phyloP scores from a whole-genome alignment of 2,329 filamentous ascomycete genomes.

The Epichloe gansuensis region DNA sequence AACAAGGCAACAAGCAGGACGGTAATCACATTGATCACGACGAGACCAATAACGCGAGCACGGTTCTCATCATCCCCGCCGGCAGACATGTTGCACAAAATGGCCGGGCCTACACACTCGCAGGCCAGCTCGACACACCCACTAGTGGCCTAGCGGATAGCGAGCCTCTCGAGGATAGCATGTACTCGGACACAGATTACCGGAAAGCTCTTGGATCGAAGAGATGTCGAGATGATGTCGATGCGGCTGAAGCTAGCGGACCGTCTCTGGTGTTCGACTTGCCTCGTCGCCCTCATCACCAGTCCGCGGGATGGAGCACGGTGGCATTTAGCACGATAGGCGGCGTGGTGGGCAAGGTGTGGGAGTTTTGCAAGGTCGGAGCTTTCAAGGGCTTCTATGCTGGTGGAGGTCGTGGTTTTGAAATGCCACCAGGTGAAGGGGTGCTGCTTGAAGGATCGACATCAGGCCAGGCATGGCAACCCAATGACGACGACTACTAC shows the following conservation, averaged over 20 bases:
- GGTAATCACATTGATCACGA: neutral
- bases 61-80: slow-evolving; percentile 4
- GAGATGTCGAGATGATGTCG: slow-evolving; percentile 23
- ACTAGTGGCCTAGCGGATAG: slow-evolving; percentile 18
- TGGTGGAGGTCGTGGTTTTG: slow-evolving; percentile 64
- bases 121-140: slow-evolving; percentile 40
- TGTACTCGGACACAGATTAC: slow-evolving; percentile 45
- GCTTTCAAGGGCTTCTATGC: slow-evolving; percentile 79
- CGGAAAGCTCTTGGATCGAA: slow-evolving; percentile 39
- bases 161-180: slow-evolving; percentile 36
- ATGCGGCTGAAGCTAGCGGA: slow-evolving; percentile 19
- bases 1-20: neutral
- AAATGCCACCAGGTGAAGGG: slow-evolving; percentile 27
- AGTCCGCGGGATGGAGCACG: slow-evolving; percentile 37
- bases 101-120: slow-evolving; percentile 30
- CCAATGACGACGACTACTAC: slow-evolving; percentile 9
- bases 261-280: slow-evolving; percentile 21
- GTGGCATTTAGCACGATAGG: slow-evolving; percentile 50
- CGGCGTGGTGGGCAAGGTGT: slow-evolving; percentile 62
- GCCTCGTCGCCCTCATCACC: slow-evolving; percentile 16
- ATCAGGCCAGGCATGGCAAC: slow-evolving; percentile 1
- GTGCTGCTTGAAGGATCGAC: slow-evolving; percentile 9
- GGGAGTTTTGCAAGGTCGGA: slow-evolving; percentile 66
- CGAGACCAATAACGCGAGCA: neutral
- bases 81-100: slow-evolving; percentile 1